Evolutionary conservation across 805 yeast species (phyloP).

Genomic region (Torulaspora gathmanii): DNA sequence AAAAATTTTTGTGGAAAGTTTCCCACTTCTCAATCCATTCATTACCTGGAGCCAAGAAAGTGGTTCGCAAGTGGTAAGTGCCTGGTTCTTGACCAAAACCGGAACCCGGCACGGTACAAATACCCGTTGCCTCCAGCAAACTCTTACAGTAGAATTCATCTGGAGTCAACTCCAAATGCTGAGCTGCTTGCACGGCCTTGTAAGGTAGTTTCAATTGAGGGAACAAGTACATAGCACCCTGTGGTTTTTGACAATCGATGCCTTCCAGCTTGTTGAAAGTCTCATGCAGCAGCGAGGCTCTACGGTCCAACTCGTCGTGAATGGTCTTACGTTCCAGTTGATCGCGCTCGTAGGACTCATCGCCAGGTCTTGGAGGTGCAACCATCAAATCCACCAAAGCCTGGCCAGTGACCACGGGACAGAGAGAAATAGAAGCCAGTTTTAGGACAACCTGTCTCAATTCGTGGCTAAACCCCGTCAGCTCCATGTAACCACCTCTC

Average conservation of each 20-base stretch:
- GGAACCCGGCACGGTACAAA: conserved; percentile 95
- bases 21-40: conserved; percentile 83
- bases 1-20: conserved; percentile 70
- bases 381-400: conserved; percentile 89
- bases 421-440: conserved; percentile 83
- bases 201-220: conserved; percentile 68
- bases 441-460: conserved; percentile 70
- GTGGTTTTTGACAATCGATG: conserved; percentile 79
- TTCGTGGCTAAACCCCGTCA: conserved; percentile 70
- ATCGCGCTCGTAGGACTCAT: conserved; percentile 66
- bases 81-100: conserved; percentile 94
- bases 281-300: conserved; percentile 60
- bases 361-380: conserved; percentile 80
- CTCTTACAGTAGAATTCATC: conserved; percentile 89
- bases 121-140: conserved; percentile 81
- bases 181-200: conserved; percentile 59
- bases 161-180: conserved; percentile 50
- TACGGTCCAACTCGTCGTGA: conserved; percentile 53
- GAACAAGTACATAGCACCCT: conserved; percentile 97
- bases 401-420: conserved; percentile 95
- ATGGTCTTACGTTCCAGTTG: conserved; percentile 57
- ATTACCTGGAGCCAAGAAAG: conserved; percentile 91
- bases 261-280: conserved; percentile 79
- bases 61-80: conserved; percentile 90
- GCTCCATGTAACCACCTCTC: conserved; percentile 98